Conservation (phyloP, 1,284 basidiomycete genomes). For the Marasmius oreades region DNA sequence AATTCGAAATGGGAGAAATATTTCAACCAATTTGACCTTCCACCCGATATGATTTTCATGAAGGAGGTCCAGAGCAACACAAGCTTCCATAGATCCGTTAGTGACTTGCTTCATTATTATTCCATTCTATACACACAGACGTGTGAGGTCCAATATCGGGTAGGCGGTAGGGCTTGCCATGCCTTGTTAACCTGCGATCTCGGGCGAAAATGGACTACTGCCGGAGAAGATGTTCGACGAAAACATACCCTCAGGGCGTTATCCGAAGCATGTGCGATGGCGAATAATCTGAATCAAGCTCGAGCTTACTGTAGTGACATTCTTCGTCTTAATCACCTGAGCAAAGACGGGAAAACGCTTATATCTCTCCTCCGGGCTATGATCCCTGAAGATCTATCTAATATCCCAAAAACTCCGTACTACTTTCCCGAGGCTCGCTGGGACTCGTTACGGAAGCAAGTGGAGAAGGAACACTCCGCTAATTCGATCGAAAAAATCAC, state of each 20-base stretch:
- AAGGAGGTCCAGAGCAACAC: background rate
- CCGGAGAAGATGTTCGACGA: background rate
- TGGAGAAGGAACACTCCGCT: background rate
- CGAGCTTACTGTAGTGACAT: slow-evolving; percentile 9
- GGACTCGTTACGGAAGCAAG: slow-evolving; percentile 4
- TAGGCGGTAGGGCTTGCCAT: slow-evolving; percentile 1
- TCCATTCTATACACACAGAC: slow-evolving; percentile 1
- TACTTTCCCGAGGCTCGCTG: slow-evolving; percentile 12
- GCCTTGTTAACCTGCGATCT: background rate
- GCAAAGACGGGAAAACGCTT: background rate
- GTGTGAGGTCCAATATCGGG: slow-evolving; percentile 7
- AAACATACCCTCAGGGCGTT: slow-evolving; percentile 15
- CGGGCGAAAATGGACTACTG: slow-evolving; percentile 11
- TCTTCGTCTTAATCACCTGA: slow-evolving; percentile 4
- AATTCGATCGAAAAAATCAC: slow-evolving; percentile 4
- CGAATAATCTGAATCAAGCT: slow-evolving; percentile 13
- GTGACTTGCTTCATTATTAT: slow-evolving; percentile 4
- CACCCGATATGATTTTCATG: background rate
- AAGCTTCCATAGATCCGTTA: background rate
- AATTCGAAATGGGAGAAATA: slow-evolving; percentile 12
- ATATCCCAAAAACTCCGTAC: slow-evolving; percentile 1
- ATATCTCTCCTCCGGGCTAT: background rate
- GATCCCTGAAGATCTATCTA: slow-evolving; percentile 13
- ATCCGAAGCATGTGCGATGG: slow-evolving; percentile 6
- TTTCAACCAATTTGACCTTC: background rate